A percentile compares a stretch with the other conserved stretches of the same genome.
phyloP scores from a whole-genome alignment of 1,284 basidiomycete genomes.

The Ceratobasidium sp. region DNA sequence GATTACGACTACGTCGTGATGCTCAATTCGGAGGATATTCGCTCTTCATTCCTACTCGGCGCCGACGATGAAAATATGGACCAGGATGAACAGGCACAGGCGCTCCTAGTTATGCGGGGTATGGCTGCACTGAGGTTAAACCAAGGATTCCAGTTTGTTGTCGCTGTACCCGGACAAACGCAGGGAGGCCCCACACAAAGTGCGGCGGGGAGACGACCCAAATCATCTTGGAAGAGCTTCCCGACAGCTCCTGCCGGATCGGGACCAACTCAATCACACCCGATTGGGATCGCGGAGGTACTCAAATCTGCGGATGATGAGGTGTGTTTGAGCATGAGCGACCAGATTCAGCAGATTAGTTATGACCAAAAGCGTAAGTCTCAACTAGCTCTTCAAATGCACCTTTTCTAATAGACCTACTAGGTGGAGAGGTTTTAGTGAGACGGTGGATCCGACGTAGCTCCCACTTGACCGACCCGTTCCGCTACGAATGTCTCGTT shows the following conservation, averaged over 20 bases:
- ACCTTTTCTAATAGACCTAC: background rate
- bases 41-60: constrained; percentile 76
- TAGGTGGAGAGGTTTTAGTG: constrained; percentile 71
- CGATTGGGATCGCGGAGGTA: constrained; percentile 78
- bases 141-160: constrained; percentile 97
- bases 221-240: constrained; percentile 41
- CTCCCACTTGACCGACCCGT: constrained; percentile 68
- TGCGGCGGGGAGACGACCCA: constrained; percentile 46
- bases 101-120: constrained; percentile 89
- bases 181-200: constrained; percentile 47
- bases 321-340: constrained; percentile 93
- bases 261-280: constrained; percentile 51
- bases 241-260: constrained; percentile 30
- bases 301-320: constrained; percentile 73
- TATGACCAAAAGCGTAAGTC: constrained; percentile 80
- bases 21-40: constrained; percentile 81
- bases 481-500: constrained; percentile 89
- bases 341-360: constrained; percentile 93
- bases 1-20: constrained; percentile 86
- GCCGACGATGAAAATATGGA: constrained; percentile 57
- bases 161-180: constrained; percentile 58
- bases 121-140: constrained; percentile 93
- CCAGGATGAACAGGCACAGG: constrained; percentile 78
- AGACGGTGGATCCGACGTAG: constrained; percentile 87
- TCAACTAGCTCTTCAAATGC: too few relatives aligned